Conservation (phyloP, 108 stramenopile species). For the Nitzschia putrida region DNA sequence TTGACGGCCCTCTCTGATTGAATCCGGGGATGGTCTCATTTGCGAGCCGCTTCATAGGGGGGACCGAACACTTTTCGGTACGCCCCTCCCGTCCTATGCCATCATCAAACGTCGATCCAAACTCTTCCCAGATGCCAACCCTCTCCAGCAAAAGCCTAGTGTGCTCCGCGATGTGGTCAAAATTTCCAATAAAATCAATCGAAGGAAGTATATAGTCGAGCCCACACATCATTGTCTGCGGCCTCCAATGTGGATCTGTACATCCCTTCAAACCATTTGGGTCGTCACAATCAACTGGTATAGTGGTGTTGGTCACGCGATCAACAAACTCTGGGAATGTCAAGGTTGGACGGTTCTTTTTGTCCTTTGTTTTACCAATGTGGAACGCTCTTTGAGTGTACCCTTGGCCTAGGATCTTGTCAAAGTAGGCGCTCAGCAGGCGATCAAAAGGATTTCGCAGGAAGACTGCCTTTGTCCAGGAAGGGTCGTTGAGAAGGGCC, state of each 20-base stretch:
- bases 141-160: constrained; percentile 39
- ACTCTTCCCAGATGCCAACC: constrained; percentile 54
- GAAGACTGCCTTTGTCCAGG: constrained; percentile 54
- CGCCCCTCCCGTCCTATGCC: not conserved
- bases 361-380: constrained; percentile 2
- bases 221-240: constrained; percentile 50
- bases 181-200: constrained; percentile 52
- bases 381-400: constrained; percentile 8
- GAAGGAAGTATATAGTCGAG: constrained; percentile 36
- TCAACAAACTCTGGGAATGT: constrained; percentile 51
- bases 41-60: not conserved
- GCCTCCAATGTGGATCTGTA: constrained; percentile 62
- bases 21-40: constrained; percentile 10
- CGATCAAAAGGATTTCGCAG: constrained; percentile 55
- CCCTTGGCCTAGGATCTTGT: constrained; percentile 23
- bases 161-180: constrained; percentile 43
- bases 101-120: constrained; percentile 37
- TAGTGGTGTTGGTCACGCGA: not conserved
- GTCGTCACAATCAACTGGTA: not conserved
- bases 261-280: constrained; percentile 35
- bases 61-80: not conserved
- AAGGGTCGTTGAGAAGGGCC: constrained; percentile 34
- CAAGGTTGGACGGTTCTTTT: constrained; percentile 12
- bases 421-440: constrained; percentile 43
- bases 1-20: constrained; percentile 9